phyloP scores from a whole-genome alignment of 2,329 filamentous ascomycete species.

The Stromatinia cepivora region DNA sequence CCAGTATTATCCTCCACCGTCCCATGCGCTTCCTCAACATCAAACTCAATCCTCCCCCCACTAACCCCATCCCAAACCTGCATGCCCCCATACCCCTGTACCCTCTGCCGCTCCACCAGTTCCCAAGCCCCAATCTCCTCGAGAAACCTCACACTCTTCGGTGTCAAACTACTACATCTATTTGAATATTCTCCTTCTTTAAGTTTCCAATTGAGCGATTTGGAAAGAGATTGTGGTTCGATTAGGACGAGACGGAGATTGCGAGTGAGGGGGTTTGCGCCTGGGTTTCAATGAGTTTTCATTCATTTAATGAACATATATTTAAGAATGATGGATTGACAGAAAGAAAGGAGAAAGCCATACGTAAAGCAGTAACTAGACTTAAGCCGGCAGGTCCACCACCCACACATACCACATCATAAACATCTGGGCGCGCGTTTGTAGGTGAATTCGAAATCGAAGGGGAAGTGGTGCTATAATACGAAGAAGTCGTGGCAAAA shows the following conservation, averaged over 20 bases:
- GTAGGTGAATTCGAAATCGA: neutral
- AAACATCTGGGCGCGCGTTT: conserved; percentile 33
- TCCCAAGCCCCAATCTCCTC: conserved; percentile 82
- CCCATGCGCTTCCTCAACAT: conserved; percentile 47
- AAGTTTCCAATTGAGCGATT: conserved; percentile 65
- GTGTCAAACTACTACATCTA: conserved; percentile 92
- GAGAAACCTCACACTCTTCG: conserved; percentile 80
- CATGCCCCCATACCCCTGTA: conserved; percentile 93
- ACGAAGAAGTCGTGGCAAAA: conserved; percentile 16
- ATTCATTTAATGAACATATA: neutral
- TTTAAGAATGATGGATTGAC: neutral
- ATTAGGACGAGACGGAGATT: conserved; percentile 82
- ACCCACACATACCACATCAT: conserved; percentile 43
- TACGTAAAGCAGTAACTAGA: conserved; percentile 74
- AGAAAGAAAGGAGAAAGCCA: conserved; percentile 35
- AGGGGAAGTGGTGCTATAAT: conserved; percentile 1
- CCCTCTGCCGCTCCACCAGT: conserved; percentile 68
- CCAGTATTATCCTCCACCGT: neutral
- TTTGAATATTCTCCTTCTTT: conserved; percentile 77
- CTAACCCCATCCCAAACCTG: conserved; percentile 97
- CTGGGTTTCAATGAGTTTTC: conserved; percentile 46
- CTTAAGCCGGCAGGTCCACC: conserved; percentile 67
- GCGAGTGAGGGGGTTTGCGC: conserved; percentile 72
- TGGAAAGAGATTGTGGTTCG: conserved; percentile 81
- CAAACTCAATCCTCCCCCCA: conserved; percentile 84